Evolutionary conservation across 2,329 filamentous ascomycete species (phyloP), one percentile per base, ranked within the genome.

Genomic region (Acrocalymma vagum): DNA sequence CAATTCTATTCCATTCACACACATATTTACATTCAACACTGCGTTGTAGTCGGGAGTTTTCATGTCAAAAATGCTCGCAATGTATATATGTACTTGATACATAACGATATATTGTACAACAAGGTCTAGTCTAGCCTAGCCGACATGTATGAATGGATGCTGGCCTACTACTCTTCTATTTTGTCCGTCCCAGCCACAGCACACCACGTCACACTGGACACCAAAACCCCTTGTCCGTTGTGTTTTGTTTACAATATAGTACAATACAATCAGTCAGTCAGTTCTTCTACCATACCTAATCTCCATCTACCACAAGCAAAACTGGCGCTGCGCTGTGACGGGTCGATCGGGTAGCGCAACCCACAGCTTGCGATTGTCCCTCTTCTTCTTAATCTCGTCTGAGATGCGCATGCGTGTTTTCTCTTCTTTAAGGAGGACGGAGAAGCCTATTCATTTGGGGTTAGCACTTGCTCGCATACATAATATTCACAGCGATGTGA

Each of bases 361-460:
- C 93, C 93, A 96, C 11, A 93, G 84, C 51, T 89, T 88, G 47
- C 85, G 81, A 62, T 85, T 85, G 38, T 81, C 78, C 68, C 87
- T 80, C 76, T 90, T 93, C 55, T 84, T 84, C 65, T 90, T 80
- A 43, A 85, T 83, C 63, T 96, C 91, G 42, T 89, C 78, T 62
- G 87, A 83, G 65, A 91, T 81, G 46, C 94, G 83, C 61, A 96
- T 85, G 38, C 91, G 80, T 5, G 94, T 96, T 70, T 87, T 88
- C 70, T 97, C 92, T 68, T 99, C 94, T 75, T 97, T 99, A 65
- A 99, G 76, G 10, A 96, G 70, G 23, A 99, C 74, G 0, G 86
- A 84, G 46, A 96, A 81, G 53, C 80, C 89, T 91, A 48, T 9
- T 23, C 5, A 6, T 9, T 16, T 16, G n/a, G 16, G 9, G 37